phyloP scores from a whole-genome alignment of 176 grass and related monocot species.

The Lolium rigidum region DNA sequence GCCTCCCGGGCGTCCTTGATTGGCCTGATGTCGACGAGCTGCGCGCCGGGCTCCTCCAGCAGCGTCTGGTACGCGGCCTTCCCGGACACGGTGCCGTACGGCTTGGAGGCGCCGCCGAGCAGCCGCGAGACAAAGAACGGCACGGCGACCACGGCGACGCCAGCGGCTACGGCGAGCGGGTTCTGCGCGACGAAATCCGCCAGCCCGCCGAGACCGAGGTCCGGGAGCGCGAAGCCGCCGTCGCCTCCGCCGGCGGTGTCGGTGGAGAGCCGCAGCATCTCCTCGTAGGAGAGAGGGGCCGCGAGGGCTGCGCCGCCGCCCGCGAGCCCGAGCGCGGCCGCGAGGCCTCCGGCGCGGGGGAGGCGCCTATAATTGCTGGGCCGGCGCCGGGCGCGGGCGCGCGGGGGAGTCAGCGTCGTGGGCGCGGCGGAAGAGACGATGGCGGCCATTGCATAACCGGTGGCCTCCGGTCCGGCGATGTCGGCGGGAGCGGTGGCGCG shows the following conservation, averaged over 20 bases:
- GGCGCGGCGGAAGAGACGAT: constrained; percentile 53
- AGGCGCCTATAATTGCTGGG: neutral
- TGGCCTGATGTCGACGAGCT: constrained; percentile 91
- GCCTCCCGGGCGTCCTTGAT: constrained; percentile 60
- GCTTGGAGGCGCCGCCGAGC: constrained; percentile 56
- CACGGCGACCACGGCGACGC: constrained; percentile 51
- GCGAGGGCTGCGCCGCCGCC: constrained; percentile 45
- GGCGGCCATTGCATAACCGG: constrained; percentile 61
- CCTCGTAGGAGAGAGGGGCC: constrained; percentile 74
- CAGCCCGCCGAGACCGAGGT: constrained; percentile 48
- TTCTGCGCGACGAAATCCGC: constrained; percentile 65
- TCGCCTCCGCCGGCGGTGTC: neutral
- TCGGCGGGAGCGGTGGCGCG: constrained; percentile 18
- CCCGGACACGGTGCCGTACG: constrained; percentile 56
- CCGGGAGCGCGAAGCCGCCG: constrained; percentile 27
- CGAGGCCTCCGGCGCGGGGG: constrained; percentile 43
- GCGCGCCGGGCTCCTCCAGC: constrained; percentile 59
- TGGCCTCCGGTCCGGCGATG: constrained; percentile 20
- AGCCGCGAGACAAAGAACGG: constrained; percentile 66
- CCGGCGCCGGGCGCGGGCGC: constrained; percentile 10
- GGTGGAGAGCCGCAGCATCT: constrained; percentile 51
- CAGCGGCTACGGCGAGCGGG: constrained; percentile 56
- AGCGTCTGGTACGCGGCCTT: constrained; percentile 65
- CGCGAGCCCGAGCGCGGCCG: constrained; percentile 42
- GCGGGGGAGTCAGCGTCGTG: neutral